phyloP scores from a whole-genome alignment of 768 basidiomycete species.

The Phaeotremella fagi region DNA sequence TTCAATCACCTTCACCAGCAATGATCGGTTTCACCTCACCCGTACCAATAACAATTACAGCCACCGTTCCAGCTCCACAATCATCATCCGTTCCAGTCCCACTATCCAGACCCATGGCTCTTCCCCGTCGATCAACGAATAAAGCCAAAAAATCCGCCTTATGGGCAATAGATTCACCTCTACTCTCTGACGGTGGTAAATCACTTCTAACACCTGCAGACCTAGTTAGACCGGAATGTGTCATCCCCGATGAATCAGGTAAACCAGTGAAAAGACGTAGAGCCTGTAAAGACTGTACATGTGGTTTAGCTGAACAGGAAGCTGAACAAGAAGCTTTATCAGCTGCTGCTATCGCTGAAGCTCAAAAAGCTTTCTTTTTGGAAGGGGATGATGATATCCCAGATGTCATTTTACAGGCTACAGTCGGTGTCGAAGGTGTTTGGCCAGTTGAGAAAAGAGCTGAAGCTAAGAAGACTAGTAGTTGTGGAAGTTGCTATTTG shows the following conservation, averaged over 20 bases:
- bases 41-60: constrained; percentile 13
- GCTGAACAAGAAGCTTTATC: constrained; percentile 61
- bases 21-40: constrained; percentile 41
- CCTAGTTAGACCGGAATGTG: constrained; percentile 68
- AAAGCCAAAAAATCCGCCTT: constrained; percentile 78
- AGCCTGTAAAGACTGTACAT: constrained; percentile 94
- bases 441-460: constrained; percentile 47
- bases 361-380: constrained; percentile 42
- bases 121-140: constrained; percentile 51
- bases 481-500: constrained; percentile 94
- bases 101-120: constrained; percentile 27
- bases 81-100: constrained; percentile 9
- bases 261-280: constrained; percentile 44
- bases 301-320: constrained; percentile 91
- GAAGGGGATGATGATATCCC: constrained; percentile 58
- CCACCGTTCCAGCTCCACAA: constrained; percentile 9
- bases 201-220: constrained; percentile 78
- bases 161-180: constrained; percentile 72
- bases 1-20: constrained; percentile 21
- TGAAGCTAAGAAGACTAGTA: constrained; percentile 61
- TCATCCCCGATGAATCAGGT: constrained; percentile 50
- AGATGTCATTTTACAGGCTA: constrained; percentile 36
- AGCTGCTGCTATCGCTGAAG: constrained; percentile 51
- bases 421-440: constrained; percentile 44
- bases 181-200: constrained; percentile 74